Conservation (phyloP, 139 green algal species). For the Chlamydomonas schloesseri region DNA sequence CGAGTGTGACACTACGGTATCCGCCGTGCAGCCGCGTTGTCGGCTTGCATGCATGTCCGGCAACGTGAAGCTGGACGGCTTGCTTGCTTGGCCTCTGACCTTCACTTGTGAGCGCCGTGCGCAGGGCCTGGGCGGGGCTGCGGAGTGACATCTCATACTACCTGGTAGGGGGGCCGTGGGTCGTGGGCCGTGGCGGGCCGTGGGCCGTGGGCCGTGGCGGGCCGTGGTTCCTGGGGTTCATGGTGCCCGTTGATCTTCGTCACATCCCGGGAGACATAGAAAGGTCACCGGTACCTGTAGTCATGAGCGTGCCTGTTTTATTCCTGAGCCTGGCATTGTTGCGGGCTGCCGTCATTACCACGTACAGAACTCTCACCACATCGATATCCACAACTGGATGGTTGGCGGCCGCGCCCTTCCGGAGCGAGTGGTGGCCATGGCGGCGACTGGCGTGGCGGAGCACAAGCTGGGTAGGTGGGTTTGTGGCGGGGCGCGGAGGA, state of each 20-base stretch:
- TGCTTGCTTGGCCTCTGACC: not conserved
- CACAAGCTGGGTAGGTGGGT: constrained; percentile 44
- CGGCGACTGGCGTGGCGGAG: constrained; percentile 64
- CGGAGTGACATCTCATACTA: constrained; percentile 83
- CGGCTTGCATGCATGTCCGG: not conserved
- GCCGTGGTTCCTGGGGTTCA: no score
- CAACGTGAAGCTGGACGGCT: no score
- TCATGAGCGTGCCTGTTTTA: no score
- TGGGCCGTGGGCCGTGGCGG: no score
- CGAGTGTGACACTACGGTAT: no score
- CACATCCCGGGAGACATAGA: no score
- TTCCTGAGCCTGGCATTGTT: no score
- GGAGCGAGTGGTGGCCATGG: constrained; percentile 63
- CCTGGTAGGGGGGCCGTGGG: constrained; percentile 53
- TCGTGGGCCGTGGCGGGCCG: not conserved
- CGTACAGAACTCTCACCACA: constrained; percentile 72
- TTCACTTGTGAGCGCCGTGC: no score
- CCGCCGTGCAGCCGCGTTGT: no score
- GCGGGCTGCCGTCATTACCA: no score
- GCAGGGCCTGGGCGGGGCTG: constrained; percentile 65
- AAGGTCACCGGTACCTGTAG: no score
- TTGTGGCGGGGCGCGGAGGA: not conserved
- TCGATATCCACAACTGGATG: constrained; percentile 70
- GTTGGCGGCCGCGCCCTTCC: constrained; percentile 55
- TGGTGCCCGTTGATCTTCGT: no score